Percentiles rank a stretch among this genome's conserved stretches.
Evolutionary conservation across 2,329 filamentous ascomycete species (phyloP).

Genomic region (Neonectria neomacrospora): DNA sequence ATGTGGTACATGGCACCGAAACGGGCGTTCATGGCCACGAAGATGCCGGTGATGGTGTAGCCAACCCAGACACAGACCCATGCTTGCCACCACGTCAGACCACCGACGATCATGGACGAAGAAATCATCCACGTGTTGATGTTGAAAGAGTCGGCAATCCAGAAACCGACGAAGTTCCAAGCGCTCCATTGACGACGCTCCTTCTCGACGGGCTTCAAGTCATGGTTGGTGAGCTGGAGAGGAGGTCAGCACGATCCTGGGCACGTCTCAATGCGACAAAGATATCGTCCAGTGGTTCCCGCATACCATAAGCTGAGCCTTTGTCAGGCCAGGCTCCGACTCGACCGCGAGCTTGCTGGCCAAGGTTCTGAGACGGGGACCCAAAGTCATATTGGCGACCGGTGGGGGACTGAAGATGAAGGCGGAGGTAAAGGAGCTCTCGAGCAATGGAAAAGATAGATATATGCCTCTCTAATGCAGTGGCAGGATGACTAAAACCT

Average conservation of each 20-base stretch:
- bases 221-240: constrained; percentile 78
- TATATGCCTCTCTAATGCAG: neutral
- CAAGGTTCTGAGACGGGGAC: constrained; percentile 55
- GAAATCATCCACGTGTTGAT: constrained; percentile 97
- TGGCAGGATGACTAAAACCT: neutral
- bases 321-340: constrained; percentile 79
- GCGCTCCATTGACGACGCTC: constrained; percentile 84
- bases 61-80: constrained; percentile 91
- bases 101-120: constrained; percentile 80
- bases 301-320: constrained; percentile 79
- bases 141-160: constrained; percentile 87
- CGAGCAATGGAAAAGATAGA: neutral
- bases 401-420: neutral
- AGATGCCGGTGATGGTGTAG: constrained; percentile 79
- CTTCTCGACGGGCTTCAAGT: constrained; percentile 83
- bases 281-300: neutral
- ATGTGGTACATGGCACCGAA: constrained; percentile 91
- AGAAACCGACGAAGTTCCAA: constrained; percentile 91
- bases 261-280: neutral
- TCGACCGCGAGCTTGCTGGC: constrained; percentile 75
- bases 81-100: constrained; percentile 91
- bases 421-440: neutral
- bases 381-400: constrained; percentile 43
- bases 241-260: constrained; percentile 30
- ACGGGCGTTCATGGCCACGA: constrained; percentile 81